Percentiles rank a stretch among this genome's conserved stretches.
Conservation (phyloP, 1,284 basidiomycete genomes). For the Malassezia nana region DNA sequence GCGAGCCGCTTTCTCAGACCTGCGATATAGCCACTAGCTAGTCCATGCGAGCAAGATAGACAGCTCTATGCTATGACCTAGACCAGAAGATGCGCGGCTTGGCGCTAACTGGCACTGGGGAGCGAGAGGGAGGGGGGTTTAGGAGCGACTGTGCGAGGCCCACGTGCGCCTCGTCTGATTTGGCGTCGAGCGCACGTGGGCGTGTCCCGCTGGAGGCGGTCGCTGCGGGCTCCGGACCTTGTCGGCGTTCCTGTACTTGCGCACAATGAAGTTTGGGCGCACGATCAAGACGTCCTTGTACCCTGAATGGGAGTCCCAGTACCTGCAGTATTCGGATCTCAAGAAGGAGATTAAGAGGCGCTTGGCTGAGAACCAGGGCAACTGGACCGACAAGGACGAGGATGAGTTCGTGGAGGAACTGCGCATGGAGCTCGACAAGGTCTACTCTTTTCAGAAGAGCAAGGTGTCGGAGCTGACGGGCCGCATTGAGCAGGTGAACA, state of each 20-base stretch:
- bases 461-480: slow-evolving; percentile 54
- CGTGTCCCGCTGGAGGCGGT: not conserved
- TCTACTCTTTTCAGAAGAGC: slow-evolving; percentile 82
- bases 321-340: slow-evolving; percentile 46
- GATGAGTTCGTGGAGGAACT: slow-evolving; percentile 52
- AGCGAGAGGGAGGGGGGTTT: too few relatives aligned
- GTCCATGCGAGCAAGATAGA: too few relatives aligned
- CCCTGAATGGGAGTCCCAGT: slow-evolving; percentile 46
- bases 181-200: not conserved
- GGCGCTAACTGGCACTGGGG: too few relatives aligned
- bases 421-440: slow-evolving; percentile 82
- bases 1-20: too few relatives aligned
- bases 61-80: too few relatives aligned
- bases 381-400: slow-evolving; percentile 47
- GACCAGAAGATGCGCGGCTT: too few relatives aligned
- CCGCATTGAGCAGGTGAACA: slow-evolving; percentile 45
- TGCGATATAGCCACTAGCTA: too few relatives aligned
- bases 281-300: slow-evolving; percentile 48
- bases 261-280: slow-evolving; percentile 46
- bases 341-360: slow-evolving; percentile 48
- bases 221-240: not conserved
- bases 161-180: not conserved
- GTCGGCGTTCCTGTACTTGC: not conserved
- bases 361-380: slow-evolving; percentile 38
- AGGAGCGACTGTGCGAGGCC: not conserved